Evolutionary conservation across 2,329 filamentous ascomycete genomes (phyloP).

Genomic region (Verticillium klebahnii): DNA sequence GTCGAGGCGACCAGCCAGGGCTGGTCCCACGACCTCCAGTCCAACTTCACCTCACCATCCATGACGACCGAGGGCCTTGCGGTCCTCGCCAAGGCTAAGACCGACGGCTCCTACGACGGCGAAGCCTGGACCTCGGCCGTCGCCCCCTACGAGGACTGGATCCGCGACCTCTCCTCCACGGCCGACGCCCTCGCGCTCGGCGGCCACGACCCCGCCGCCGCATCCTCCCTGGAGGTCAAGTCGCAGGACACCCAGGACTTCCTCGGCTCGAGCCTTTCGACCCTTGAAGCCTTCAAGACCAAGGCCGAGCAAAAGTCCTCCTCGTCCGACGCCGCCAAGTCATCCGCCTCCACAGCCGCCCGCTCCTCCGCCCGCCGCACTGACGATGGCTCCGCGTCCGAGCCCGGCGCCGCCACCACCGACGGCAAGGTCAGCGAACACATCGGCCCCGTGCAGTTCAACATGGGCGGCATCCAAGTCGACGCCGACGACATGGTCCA

Average conservation of each 20-base stretch:
- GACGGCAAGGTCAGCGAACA: slow-evolving; percentile 63
- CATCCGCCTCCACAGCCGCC: slow-evolving; percentile 19
- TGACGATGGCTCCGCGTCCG: slow-evolving; percentile 24
- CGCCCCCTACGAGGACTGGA: slow-evolving; percentile 71
- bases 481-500: slow-evolving; percentile 92
- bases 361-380: slow-evolving; percentile 19
- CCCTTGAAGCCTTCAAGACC: slow-evolving; percentile 62
- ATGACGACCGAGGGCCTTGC: slow-evolving; percentile 13
- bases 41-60: slow-evolving; percentile 33
- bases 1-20: slow-evolving; percentile 79
- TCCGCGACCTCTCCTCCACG: slow-evolving; percentile 67
- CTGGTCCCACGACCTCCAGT: slow-evolving; percentile 81
- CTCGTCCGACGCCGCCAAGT: slow-evolving; percentile 14
- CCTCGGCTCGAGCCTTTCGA: slow-evolving; percentile 67
- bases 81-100: slow-evolving; percentile 17
- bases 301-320: slow-evolving; percentile 41
- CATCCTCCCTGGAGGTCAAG: slow-evolving; percentile 53
- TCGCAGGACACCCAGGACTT: slow-evolving; percentile 76
- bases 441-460: slow-evolving; percentile 93
- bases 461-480: slow-evolving; percentile 95
- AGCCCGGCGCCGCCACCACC: slow-evolving; percentile 22
- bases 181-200: slow-evolving; percentile 45
- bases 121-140: slow-evolving; percentile 54
- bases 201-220: slow-evolving; percentile 37
- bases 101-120: slow-evolving; percentile 11